Conservation (phyloP, 164 flowering plant species). For the Kalanchoe fedtschenkoi region DNA sequence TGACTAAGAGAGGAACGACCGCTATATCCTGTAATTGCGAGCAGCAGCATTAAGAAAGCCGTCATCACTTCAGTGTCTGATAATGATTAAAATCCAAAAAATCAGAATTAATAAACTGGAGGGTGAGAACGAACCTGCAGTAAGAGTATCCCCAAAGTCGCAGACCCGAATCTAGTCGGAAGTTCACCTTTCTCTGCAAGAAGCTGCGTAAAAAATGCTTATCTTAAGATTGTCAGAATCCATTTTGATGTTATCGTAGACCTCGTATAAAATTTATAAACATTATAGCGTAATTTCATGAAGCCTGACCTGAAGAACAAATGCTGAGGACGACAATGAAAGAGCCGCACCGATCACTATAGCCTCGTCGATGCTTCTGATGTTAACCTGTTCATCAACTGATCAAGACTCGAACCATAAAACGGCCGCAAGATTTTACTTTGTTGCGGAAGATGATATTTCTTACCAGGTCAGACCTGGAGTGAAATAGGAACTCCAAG, state of each 20-base stretch:
- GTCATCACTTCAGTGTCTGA: no score
- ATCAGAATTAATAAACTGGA: neutral
- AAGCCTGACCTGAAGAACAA: conserved; percentile 79
- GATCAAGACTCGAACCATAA: conserved; percentile 1
- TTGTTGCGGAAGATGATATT: neutral
- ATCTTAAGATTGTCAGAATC: neutral
- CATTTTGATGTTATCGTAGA: no score
- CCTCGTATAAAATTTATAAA: neutral
- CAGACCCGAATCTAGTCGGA: conserved; percentile 95
- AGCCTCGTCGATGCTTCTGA: conserved; percentile 95
- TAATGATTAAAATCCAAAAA: neutral
- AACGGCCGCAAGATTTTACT: neutral
- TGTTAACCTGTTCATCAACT: conserved; percentile 62
- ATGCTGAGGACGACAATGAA: conserved; percentile 95
- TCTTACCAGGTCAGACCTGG: conserved; percentile 83
- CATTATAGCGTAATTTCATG: neutral
- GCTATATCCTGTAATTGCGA: conserved; percentile 86
- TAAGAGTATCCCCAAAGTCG: conserved; percentile 92
- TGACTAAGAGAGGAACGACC: conserved; percentile 92
- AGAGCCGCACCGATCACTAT: conserved; percentile 97
- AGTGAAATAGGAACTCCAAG: conserved; percentile 79
- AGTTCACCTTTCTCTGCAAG: conserved; percentile 99
- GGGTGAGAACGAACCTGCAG: conserved; percentile 47
- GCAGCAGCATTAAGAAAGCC: conserved; percentile 4
- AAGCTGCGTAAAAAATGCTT: conserved; percentile 43